Base-by-base conservation (phyloP, 768 basidiomycete genomes). In the Pulveroboletus sp. region DNA sequence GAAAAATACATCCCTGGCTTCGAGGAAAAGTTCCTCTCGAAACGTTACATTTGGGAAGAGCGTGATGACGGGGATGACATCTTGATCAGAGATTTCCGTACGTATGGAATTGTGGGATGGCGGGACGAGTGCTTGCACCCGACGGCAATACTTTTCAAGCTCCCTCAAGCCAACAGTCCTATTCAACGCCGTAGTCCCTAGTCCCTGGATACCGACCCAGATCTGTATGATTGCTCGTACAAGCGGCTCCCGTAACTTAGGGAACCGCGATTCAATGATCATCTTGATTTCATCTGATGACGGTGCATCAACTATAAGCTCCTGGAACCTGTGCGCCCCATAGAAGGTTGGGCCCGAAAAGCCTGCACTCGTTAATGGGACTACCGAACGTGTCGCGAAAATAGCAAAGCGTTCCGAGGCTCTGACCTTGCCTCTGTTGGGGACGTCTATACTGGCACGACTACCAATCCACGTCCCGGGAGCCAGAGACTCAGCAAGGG, bases 1-100 rank as follows among this genome's bases (percentile, higher is more conserved):
- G 56, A 96, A 91, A 71, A 99, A 97, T 21, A 95, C 81, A 64
- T 98, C 96, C 17, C 86, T 77, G 0, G 90, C 89, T 62, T 93
- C 89, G 37, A 91, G 73, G 59, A 85, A 93, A 28, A 97, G 81
- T 46, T 93, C 91, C 66, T 98, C 94, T 37, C 93, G 83, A 2
- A 94, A 63, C 0, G 77, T 69, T 5, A 86, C 81, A 61, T 92
- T 90, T 5, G 85, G 72, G 57, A 92, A 82, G 39, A 85, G 59
- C 12, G 68, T 59, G 10, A 71, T 63, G 7, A 84, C 62, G 3
- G 71, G 61, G n/a, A 54, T 54, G 8, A 51, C 37, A 3, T 67
- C 67, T 18, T 49, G 52, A 43, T 69, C 8, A 52, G 49, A 39
- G 12, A 10, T 18, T 46, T 66, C 65, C 18, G 76, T 47, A 44